These are phyloP conservation scores for Penicillium corylophilum DNA, from an alignment of 2,329 filamentous ascomycete species.

Conservation along the genomic window DNA sequence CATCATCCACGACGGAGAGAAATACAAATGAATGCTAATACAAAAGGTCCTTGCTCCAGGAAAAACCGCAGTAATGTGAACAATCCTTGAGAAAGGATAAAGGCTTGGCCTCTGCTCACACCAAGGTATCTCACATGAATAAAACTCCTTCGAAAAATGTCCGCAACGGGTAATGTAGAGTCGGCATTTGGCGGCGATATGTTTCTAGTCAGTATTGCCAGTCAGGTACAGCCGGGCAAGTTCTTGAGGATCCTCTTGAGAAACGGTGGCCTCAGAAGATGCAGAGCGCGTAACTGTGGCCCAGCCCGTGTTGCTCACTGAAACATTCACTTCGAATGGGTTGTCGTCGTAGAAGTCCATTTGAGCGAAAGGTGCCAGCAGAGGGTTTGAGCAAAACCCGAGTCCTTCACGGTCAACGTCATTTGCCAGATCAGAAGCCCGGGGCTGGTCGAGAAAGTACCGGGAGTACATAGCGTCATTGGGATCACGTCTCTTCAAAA, in stretches of 20 bases:
- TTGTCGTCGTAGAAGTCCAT: constrained; percentile 21
- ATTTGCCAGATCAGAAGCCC: constrained; percentile 20
- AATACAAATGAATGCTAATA: constrained; percentile 1
- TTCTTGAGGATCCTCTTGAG: constrained; percentile 35
- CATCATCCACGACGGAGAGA: not conserved
- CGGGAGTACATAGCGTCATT: constrained; percentile 25
- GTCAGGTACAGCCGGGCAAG: constrained; percentile 35
- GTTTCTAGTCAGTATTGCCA: constrained; percentile 22
- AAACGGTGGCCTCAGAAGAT: constrained; percentile 37
- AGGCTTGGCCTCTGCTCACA: not conserved
- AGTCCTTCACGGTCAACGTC: constrained; percentile 26
- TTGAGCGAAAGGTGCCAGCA: constrained; percentile 29
- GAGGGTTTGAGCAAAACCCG: constrained; percentile 35
- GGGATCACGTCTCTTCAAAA: constrained; percentile 15
- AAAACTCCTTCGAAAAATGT: not conserved
- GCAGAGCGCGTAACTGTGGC: constrained; percentile 13
- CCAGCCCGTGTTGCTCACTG: constrained; percentile 15
- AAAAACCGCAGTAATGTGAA: not conserved
- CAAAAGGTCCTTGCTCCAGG: not conserved
- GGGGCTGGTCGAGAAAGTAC: constrained; percentile 27
- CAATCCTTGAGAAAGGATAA: not conserved
- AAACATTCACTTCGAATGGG: constrained; percentile 18
- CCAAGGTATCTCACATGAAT: not conserved
- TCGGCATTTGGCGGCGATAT: not conserved
- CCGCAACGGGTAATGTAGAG: not conserved